Conservation (phyloP, 139 green algal genomes). For the Closterium sp. region DNA sequence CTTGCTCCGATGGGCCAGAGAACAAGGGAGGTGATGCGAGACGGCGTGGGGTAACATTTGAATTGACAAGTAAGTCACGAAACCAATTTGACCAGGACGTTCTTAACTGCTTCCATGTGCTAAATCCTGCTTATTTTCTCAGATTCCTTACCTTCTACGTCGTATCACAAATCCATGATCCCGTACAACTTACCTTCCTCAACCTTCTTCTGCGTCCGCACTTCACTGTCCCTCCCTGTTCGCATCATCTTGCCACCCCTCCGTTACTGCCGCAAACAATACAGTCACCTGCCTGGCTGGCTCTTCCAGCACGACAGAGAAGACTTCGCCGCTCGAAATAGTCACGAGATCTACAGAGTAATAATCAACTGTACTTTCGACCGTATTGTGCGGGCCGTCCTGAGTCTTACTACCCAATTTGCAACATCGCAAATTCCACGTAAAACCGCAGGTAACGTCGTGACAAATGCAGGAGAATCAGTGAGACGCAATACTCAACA, state of each 20-base stretch:
- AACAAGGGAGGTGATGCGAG: not conserved
- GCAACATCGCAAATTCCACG: no score
- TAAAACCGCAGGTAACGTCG: no score
- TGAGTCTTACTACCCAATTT: no score
- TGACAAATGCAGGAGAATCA: no score
- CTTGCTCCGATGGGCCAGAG: slow-evolving; percentile 7
- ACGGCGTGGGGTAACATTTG: no score
- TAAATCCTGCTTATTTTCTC: not conserved
- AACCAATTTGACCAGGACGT: no score
- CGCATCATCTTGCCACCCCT: not conserved
- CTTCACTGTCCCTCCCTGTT: not conserved
- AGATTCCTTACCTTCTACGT: not conserved
- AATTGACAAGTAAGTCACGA: no score
- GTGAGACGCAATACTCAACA: no score
- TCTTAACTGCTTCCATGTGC: no score
- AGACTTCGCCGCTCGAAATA: not conserved
- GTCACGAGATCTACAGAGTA: not conserved
- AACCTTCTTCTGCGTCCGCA: not conserved
- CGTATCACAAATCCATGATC: no score
- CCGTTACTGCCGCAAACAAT: not conserved
- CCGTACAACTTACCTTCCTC: not conserved
- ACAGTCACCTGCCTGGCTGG: not conserved
- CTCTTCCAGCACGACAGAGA: not conserved
- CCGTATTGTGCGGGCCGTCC: not conserved
- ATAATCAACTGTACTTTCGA: not conserved